Evolutionary conservation across 2,329 filamentous ascomycete species (phyloP).

Genomic region (Aspergillus sp.): DNA sequence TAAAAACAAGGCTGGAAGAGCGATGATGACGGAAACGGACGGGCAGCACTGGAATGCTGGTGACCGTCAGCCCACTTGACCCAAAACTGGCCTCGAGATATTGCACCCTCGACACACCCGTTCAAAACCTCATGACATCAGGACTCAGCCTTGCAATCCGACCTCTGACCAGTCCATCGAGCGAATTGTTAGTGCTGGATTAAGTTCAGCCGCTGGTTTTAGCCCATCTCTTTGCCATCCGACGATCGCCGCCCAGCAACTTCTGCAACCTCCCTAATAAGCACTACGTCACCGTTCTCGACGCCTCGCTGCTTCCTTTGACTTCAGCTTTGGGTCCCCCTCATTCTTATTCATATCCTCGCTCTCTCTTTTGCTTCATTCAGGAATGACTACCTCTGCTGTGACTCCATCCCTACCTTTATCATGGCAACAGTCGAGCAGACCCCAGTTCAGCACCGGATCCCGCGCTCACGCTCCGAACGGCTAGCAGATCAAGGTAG

Average conservation of each 20-base stretch:
- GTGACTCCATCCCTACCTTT: slow-evolving; percentile 11
- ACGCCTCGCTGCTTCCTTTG: slow-evolving; percentile 14
- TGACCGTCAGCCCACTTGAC: slow-evolving; percentile 5
- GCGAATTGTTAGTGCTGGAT: background rate
- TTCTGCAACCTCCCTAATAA: slow-evolving; percentile 16
- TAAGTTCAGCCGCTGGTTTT: slow-evolving; percentile 7
- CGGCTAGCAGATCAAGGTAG: slow-evolving; percentile 36
- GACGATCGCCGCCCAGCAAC: background rate
- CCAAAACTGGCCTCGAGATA: background rate
- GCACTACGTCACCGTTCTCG: slow-evolving; percentile 32
- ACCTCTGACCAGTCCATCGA: slow-evolving; percentile 2
- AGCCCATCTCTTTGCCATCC: background rate
- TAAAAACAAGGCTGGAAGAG: background rate
- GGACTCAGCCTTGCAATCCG: background rate
- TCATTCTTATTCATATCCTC: slow-evolving; percentile 11
- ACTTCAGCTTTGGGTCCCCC: slow-evolving; percentile 18
- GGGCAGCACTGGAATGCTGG: slow-evolving; percentile 1
- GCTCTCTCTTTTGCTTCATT: slow-evolving; percentile 2
- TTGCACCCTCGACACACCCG: background rate
- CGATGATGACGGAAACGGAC: background rate
- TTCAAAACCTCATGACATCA: slow-evolving; percentile 21
- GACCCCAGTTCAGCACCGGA: slow-evolving; percentile 17
- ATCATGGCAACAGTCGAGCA: slow-evolving; percentile 35
- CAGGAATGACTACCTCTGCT: slow-evolving; percentile 21
- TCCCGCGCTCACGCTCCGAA: slow-evolving; percentile 24